Conservation (phyloP, 2,329 filamentous ascomycete genomes). For the Tolypocladium sp. region DNA sequence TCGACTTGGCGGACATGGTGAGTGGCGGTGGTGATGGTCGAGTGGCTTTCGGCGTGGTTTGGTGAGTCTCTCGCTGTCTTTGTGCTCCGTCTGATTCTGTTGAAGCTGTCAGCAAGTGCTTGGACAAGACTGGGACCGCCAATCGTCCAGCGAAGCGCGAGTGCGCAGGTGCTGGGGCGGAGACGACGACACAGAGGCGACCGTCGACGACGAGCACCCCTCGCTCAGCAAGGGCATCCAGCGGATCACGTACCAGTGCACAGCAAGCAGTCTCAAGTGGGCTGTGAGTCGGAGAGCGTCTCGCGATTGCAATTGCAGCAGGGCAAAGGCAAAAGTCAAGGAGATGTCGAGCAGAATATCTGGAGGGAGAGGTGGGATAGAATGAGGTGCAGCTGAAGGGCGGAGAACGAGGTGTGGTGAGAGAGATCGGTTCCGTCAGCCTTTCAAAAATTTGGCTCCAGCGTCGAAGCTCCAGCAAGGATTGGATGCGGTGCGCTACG, state of each 20-base stretch:
- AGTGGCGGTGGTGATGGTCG: slow-evolving; percentile 14
- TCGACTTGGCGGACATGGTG: slow-evolving; percentile 67
- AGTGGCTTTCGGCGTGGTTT: slow-evolving; percentile 1
- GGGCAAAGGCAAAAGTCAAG: background rate
- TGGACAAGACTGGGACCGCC: background rate
- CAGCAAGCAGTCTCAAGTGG: slow-evolving; percentile 5
- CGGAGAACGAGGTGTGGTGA: slow-evolving; percentile 4
- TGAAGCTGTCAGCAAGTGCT: slow-evolving; percentile 5
- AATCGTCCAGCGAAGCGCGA: background rate
- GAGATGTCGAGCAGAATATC: background rate
- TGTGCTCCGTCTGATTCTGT: background rate
- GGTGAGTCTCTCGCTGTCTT: slow-evolving; percentile 3
- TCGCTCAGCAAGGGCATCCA: background rate
- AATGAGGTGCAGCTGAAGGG: slow-evolving; percentile 3
- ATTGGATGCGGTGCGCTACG: background rate
- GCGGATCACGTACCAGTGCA: slow-evolving; percentile 7
- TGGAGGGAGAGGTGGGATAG: slow-evolving; percentile 1
- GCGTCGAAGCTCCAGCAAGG: slow-evolving; percentile 9
- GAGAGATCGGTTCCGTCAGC: slow-evolving; percentile 5
- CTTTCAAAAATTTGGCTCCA: slow-evolving; percentile 11
- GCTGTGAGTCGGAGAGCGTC: background rate
- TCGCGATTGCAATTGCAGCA: slow-evolving; percentile 3
- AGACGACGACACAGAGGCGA: background rate
- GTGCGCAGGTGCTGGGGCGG: background rate
- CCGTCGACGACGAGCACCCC: background rate